A percentile compares a stretch with the other conserved stretches of the same genome.
Evolutionary conservation across 2,329 filamentous ascomycete genomes (phyloP).

Genomic region (Colletotrichum cordylinicola): DNA sequence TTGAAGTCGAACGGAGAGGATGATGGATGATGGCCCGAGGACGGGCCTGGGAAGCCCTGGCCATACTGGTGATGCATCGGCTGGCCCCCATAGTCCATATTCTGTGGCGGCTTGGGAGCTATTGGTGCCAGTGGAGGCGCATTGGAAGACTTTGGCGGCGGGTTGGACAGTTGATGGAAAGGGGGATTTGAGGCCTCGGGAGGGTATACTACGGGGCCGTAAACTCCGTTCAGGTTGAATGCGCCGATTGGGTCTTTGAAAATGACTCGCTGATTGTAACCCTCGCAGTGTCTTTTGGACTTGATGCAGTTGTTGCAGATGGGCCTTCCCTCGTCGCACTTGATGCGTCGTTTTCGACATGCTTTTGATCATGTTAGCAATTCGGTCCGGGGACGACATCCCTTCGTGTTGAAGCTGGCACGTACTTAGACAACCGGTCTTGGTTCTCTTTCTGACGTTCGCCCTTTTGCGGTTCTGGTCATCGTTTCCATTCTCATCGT

Average conservation of each 20-base stretch:
- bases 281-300: constrained; percentile 83
- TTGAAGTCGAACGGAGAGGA: constrained; percentile 24
- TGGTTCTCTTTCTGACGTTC: constrained; percentile 74
- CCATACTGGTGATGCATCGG: constrained; percentile 31
- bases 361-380: constrained; percentile 54
- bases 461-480: constrained; percentile 52
- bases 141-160: constrained; percentile 44
- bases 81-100: constrained; percentile 37
- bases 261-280: constrained; percentile 80
- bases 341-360: constrained; percentile 93
- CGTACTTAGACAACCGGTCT: constrained; percentile 90
- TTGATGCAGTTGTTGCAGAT: constrained; percentile 86
- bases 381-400: not conserved
- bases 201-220: constrained; percentile 51
- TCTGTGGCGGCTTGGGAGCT: constrained; percentile 55
- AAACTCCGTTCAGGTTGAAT: constrained; percentile 52
- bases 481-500: constrained; percentile 41
- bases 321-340: constrained; percentile 90
- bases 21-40: constrained; percentile 10
- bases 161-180: constrained; percentile 48
- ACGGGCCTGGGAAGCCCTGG: constrained; percentile 32
- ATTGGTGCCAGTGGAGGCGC: constrained; percentile 49
- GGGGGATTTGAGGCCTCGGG: constrained; percentile 50
- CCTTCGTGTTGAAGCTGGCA: constrained; percentile 22
- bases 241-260: constrained; percentile 77